Conservation (phyloP, 2,329 filamentous ascomycete genomes). For the Iodosphaeria phyllophila region DNA sequence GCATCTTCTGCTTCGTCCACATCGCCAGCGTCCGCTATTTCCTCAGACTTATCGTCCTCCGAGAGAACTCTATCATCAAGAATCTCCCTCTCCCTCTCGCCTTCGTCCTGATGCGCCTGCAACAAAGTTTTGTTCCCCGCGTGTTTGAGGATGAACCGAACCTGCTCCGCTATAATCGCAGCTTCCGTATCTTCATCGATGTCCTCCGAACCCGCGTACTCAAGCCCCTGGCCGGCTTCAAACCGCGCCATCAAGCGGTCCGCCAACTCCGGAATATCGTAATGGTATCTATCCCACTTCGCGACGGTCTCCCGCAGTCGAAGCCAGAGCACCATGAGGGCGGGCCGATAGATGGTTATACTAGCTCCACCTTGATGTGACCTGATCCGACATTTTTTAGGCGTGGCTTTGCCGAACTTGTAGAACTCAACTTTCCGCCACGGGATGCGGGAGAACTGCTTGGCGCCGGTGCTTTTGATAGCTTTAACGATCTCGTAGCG, state of each 20-base stretch:
- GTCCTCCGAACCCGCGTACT: conserved; percentile 6
- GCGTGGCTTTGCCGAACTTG: no score
- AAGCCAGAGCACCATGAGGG: conserved; percentile 12
- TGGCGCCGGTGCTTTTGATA: conserved; percentile 7
- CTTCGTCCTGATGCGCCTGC: conserved; percentile 5
- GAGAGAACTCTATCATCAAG: conserved; percentile 1
- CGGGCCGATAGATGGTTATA: conserved; percentile 10
- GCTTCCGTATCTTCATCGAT: conserved; percentile 9
- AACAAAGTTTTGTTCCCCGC: no score
- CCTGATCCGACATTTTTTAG: no score
- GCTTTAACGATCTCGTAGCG: conserved; percentile 10
- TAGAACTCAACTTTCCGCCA: conserved; percentile 10
- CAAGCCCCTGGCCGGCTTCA: conserved; percentile 7
- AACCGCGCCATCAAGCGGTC: no score
- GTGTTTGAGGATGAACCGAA: conserved; percentile 7
- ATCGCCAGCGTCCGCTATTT: conserved; percentile 7
- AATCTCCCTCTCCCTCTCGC: not conserved
- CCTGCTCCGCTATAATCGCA: conserved; percentile 8
- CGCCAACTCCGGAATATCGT: conserved; percentile 6
- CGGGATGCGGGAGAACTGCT: conserved; percentile 11
- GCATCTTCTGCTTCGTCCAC: conserved; percentile 2
- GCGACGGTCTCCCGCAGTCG: conserved; percentile 9
- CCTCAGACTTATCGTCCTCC: conserved; percentile 7
- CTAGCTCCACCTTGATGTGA: conserved; percentile 2
- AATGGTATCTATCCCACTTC: conserved; percentile 8